These are phyloP conservation scores for Phytophthora crassamura DNA, from an alignment of 352 stramenopile species.

Conservation along the genomic window DNA sequence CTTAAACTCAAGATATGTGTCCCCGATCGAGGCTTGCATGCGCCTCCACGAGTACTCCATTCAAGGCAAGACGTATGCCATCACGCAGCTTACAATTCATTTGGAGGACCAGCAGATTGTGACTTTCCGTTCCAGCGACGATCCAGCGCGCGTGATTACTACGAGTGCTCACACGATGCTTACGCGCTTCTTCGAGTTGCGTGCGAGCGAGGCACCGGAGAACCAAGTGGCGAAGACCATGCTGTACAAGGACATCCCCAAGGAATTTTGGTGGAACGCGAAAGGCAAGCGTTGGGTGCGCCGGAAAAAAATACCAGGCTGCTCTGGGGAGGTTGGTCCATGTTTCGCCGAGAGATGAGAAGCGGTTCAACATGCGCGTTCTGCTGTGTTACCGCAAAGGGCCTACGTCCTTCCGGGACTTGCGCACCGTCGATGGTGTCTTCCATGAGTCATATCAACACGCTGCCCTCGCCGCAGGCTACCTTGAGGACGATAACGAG, in stretches of 20 bases:
- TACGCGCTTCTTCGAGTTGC: conserved; percentile 16
- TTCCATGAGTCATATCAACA: conserved; percentile 12
- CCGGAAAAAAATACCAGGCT: conserved; percentile 2
- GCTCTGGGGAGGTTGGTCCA: conserved; percentile 30
- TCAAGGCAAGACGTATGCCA: conserved; percentile 29
- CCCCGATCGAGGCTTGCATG: conserved; percentile 39
- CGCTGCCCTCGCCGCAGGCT: conserved; percentile 9
- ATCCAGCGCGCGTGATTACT: not conserved
- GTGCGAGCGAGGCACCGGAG: conserved; percentile 5
- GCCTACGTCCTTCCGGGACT: conserved; percentile 27
- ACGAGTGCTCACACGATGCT: not conserved
- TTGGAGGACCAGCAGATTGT: conserved; percentile 2
- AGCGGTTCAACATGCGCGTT: conserved; percentile 34
- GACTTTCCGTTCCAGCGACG: not conserved
- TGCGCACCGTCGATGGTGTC: conserved; percentile 25
- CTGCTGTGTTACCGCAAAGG: conserved; percentile 26
- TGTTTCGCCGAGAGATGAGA: conserved; percentile 16
- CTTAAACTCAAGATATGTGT: conserved; percentile 44
- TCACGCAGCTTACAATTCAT: conserved; percentile 11
- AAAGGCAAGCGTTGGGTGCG: conserved; percentile 15
- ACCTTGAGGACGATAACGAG: conserved; percentile 30
- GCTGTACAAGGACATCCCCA: conserved; percentile 30
- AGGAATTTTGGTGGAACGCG: conserved; percentile 21
- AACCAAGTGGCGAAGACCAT: conserved; percentile 10
- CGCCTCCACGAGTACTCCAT: conserved; percentile 27